Base-by-base conservation (phyloP, 176 grass and related monocot species). In the Tuctoria greenei region DNA sequence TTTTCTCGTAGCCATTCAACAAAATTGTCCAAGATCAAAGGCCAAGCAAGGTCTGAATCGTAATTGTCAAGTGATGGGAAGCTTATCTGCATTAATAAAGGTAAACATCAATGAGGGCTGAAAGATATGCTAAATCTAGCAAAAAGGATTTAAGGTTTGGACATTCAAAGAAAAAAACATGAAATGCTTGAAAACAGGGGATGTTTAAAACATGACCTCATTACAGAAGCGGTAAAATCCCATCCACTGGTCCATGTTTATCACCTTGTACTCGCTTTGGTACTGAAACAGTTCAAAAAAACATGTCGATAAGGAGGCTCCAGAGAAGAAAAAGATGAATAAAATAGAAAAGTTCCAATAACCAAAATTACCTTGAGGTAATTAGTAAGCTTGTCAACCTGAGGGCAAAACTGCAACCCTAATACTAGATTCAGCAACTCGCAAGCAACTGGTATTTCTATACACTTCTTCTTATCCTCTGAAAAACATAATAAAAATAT, bases 211-310 rank as follows among this genome's bases (percentile, higher is more conserved):
- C 20, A 72, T 38, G 25, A 95, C 96, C 96, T 99, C 96, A 75
- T 90, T 92, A 78, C 92, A 99, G 71, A 99, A 99, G 18, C 96
- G 87, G 77, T 92, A 78, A 92, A 99, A 99, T 77, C 85, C 89
- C 87, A 86, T 88, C 96, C 96, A 99, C 60, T 99, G 96, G 15
- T 99, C 96, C 89, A 99, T 88, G 80, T 95, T 99, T 86, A 99
- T 95, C 83, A 99, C 96, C 96, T 99, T 99, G 90, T 99, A 99
- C 13, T 99, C 96, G 71, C 67, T 93, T 82, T 99, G 96, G 59
- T 61, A 74, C 96, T 99, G 82, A 68, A 90, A 41, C 57, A 61
- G 83, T 64, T 49, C 56, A 61, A 43, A 81, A 67, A 72, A 61
- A 2, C 5, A 66, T 15, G 17, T 77, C 76, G 57, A 12, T 26